Evolutionary conservation across 73 alveolate genomes (phyloP).

Genomic region (Stentor roeselii): DNA sequence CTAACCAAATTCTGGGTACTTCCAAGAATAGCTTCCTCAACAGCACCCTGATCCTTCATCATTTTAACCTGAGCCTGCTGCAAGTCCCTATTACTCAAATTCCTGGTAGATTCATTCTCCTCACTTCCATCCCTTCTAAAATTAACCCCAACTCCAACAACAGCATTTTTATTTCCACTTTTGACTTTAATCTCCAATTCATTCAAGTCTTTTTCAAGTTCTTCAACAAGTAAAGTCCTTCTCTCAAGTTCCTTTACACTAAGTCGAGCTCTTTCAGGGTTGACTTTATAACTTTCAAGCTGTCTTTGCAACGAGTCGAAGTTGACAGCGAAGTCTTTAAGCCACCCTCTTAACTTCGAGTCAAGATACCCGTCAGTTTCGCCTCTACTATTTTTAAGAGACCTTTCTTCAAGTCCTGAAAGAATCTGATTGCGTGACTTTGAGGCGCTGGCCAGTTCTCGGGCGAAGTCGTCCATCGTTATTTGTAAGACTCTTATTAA

Average conservation of each 20-base stretch:
- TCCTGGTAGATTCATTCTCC: neutral
- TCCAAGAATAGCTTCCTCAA: constrained; percentile 12
- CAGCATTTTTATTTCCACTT: neutral
- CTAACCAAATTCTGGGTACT: neutral
- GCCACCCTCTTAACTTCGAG: neutral
- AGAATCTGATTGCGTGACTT: neutral
- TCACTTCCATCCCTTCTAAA: neutral
- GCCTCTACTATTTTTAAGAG: neutral
- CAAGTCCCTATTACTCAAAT: constrained; percentile 2
- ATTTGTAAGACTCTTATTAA: neutral
- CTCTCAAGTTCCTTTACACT: neutral
- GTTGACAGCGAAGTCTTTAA: neutral
- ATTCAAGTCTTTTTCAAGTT: neutral
- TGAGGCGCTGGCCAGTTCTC: neutral
- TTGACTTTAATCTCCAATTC: neutral
- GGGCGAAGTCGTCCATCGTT: neutral
- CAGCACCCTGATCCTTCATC: neutral
- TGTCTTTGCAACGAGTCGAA: neutral
- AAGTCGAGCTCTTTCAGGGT: neutral
- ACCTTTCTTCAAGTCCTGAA: neutral
- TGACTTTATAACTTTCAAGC: neutral
- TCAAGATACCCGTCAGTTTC: neutral
- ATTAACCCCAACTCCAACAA: constrained; percentile 14
- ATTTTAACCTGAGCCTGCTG: neutral
- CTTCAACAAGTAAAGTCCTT: neutral